Evolutionary conservation across 148 eudicot species (phyloP), one percentile per base, ranked within the genome.

Genomic region (Simmondsia chinensis): DNA sequence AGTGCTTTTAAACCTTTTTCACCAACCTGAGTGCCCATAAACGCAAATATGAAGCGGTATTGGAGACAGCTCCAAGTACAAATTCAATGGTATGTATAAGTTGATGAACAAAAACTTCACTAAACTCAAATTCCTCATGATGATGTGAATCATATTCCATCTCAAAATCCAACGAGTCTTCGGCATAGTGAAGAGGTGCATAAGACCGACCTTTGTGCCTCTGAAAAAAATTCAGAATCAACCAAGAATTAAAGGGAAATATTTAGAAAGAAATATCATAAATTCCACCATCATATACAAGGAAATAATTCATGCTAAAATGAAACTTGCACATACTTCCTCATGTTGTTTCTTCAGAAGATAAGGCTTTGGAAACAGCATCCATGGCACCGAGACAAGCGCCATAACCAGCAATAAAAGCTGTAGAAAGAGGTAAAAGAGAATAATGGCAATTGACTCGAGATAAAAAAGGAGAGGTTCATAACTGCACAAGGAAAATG

Each of bases 1-100:
- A 3, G 24, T 11, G 20, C 0, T 4, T 4, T 19, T 7, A 16
- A 28, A 23, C 14, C 16, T 10, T 19, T 38, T 19, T 13, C 20
- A 42, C 65, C 9, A 55, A 78, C 95, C 95, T 86, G 46, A 86
- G 91, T 18, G 95, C 95, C 95, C 95, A 86, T 38, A 86, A 54
- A 40, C 95, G 85, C 19, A 86, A 66, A 61, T 86, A 86, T 16
- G 91, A 86, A 59, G 95, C 95, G 24, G 95, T 86, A 43, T 85
- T 85, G 17, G 95, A 85, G 45, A 85, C 91, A 43, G 91, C 80
- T 48, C 86, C 95, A 21, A 85, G 86, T 14, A 81, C 95, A 59
- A 85, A 85, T 63, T 85, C 95, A 22, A 85, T 85, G 35, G 86
- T 72, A 56, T 85, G 95, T 64, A 86, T 86, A 25, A 86, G 83